Conservation (phyloP, 2,329 filamentous ascomycete genomes). For the Blastomyces parvus region DNA sequence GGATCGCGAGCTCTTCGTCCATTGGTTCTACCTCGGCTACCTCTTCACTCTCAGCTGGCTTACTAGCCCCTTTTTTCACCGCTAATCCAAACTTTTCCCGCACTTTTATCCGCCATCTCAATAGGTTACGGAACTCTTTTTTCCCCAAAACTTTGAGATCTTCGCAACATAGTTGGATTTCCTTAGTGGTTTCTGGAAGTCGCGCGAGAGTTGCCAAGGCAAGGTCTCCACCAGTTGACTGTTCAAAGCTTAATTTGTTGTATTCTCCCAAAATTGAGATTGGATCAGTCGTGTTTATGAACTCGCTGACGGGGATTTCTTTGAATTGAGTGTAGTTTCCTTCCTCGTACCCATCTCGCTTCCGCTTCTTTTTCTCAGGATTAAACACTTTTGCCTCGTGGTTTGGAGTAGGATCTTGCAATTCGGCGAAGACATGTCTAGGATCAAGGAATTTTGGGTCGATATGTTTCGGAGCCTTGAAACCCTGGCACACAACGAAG, state of each 20-base stretch:
- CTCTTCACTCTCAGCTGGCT: constrained; percentile 52
- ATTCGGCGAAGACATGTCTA: constrained; percentile 80
- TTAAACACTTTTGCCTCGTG: constrained; percentile 98
- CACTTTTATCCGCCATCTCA: constrained; percentile 83
- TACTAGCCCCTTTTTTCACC: constrained; percentile 52
- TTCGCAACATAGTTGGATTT: constrained; percentile 66
- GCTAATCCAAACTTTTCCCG: constrained; percentile 84
- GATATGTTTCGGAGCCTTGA: constrained; percentile 86
- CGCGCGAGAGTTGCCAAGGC: constrained; percentile 77
- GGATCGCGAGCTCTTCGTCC: constrained; percentile 88
- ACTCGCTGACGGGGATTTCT: constrained; percentile 77
- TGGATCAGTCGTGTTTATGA: constrained; percentile 86
- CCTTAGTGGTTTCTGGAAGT: constrained; percentile 74
- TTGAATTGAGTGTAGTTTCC: constrained; percentile 90
- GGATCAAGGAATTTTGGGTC: constrained; percentile 90
- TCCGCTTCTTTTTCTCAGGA: constrained; percentile 92
- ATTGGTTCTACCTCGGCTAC: constrained; percentile 76
- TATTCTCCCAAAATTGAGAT: constrained; percentile 81
- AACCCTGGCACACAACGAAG: constrained; percentile 92
- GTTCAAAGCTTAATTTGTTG: constrained; percentile 75
- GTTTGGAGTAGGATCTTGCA: constrained; percentile 76
- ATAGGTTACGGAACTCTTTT: constrained; percentile 83
- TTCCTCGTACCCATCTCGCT: constrained; percentile 95
- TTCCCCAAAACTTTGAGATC: constrained; percentile 86
- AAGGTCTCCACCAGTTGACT: constrained; percentile 71